A percentile compares a stretch with the other conserved stretches of the same genome.
Conservation (phyloP, 495 filamentous ascomycete species). For the Aspergillus cavernicola region DNA sequence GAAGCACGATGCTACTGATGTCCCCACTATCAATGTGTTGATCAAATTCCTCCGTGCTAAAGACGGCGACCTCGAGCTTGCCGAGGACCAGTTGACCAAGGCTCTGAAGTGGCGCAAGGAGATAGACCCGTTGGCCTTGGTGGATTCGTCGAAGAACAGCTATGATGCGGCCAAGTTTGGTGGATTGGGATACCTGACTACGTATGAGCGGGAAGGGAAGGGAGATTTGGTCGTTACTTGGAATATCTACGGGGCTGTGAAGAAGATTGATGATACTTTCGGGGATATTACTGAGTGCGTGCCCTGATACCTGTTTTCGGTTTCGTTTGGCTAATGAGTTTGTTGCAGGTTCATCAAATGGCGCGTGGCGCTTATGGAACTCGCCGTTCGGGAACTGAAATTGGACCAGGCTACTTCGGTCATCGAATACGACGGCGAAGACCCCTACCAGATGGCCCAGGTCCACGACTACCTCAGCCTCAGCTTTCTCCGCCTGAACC, state of each 20-base stretch:
- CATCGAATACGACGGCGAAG: slow-evolving; percentile 68
- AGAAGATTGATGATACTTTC: slow-evolving; percentile 69
- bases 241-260: slow-evolving; percentile 83
- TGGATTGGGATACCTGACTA: slow-evolving; percentile 53
- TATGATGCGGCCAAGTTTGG: slow-evolving; percentile 50
- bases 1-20: slow-evolving; percentile 47
- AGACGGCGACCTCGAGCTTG: slow-evolving; percentile 64
- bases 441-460: slow-evolving; percentile 85
- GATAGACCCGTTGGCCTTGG: slow-evolving; percentile 45
- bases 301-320: background rate
- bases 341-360: slow-evolving; percentile 71
- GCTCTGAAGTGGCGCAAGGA: slow-evolving; percentile 78
- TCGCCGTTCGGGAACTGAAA: slow-evolving; percentile 65
- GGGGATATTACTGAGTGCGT: slow-evolving; percentile 72
- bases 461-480: slow-evolving; percentile 87
- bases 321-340: background rate
- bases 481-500: slow-evolving; percentile 72
- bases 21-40: slow-evolving; percentile 74
- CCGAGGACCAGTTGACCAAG: slow-evolving; percentile 69
- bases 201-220: slow-evolving; percentile 35
- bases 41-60: slow-evolving; percentile 93
- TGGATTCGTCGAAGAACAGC: slow-evolving; percentile 32
- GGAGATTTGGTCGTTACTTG: slow-evolving; percentile 59
- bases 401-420: slow-evolving; percentile 60
- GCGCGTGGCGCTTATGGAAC: slow-evolving; percentile 84